Base-by-base conservation (phyloP, 805 yeast species). In the Kuraishia piskuri region DNA sequence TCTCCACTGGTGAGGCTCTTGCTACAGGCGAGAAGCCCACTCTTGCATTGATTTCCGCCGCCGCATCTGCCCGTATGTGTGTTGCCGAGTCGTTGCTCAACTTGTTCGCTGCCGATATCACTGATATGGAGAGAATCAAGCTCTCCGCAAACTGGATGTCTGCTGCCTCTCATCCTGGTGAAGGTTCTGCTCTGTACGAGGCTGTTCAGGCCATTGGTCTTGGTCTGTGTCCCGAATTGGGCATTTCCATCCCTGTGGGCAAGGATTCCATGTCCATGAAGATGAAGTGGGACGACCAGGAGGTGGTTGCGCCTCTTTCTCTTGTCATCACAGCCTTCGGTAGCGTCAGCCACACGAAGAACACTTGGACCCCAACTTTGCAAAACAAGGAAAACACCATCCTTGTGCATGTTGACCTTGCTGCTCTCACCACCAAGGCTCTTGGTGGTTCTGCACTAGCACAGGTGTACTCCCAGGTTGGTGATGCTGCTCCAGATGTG, bases 141-240 rank as follows among this genome's bases (percentile, higher is more conserved):
- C 73, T 94, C 55, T 88, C 96, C 52, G 99, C 99, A 49, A 94
- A 94, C 75, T 94, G 99, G 99, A 94, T 94, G 99, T 84, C 97
- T 10, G 91, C 98, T 50, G 96, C 99, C 24, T 78, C 92, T 37
- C 96, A 91, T 63, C 82, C 82, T 22, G 98, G 98, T 63, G 99
- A 94, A 71, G 99, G 99, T 56, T 79, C 95, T 52, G 91, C 90
- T 57, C 76, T 94, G 57, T 94, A 92, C 67, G 97, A 90, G 70
- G 99, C 97, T 49, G 99, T 94, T 49, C 91, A 90, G 71, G 98
- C 98, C 3, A 83, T 94, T 63, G 97, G 97, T 60, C 67, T 91
- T 65, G 97, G 90, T 59, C 77, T 95, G 62, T 94, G 99, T 72
- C 97, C 98, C 22, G 92, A 81, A 55, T 78, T 94, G 59, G 97